Base-by-base conservation (phyloP, 1,284 basidiomycete genomes). In the Coniferiporia weirii region DNA sequence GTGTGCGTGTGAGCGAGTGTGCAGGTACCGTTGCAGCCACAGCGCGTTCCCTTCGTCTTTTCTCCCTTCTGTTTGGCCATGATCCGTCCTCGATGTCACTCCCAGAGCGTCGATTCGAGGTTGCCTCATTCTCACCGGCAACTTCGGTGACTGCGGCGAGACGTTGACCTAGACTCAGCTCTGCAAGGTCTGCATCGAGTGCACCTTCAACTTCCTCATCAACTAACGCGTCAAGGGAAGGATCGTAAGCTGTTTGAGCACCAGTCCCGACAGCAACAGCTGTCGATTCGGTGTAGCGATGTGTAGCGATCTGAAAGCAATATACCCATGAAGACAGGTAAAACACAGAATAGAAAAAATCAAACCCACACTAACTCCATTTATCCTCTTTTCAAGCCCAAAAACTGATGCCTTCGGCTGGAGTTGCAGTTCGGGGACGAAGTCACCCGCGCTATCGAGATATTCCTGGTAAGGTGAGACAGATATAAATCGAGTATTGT, bases 1-100 rank as follows among this genome's bases (percentile, higher is more conserved):
- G 81, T 13, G 96, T 95, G 55, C 95, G 89, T 22, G 96, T 93
- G 56, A 99, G 82, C 1, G 96, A 97, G 61, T 89, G 87, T 1
- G 93, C 87, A 48, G 92, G 92, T 44, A 91, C 82, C 19, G 84
- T 75, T n/a, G 73, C 66, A 47, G 69, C 59, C 13, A 70, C 61
- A 27, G 76, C 72, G 45, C 38, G 69, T 68, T 57, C 72, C 72
- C 62, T 66, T 65, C 68, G 68, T 69, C 68, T 74, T 67, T 66
- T 69, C 57, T 54, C 65, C 71, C 57, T 64, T 66, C 6, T 64
- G 52, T 38, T 61, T 56, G 15, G 54, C 57, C 60, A 66, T 19
- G 15, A 22, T 60, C 63, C 68, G 58, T 57, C 64, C 34, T 68
- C 78, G n/a, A 75, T 76, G 57, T 84, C 83, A 59, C 76, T 79